These are phyloP conservation scores for Pseudocercospora vitis DNA, from an alignment of 2,329 filamentous ascomycete genomes.

Conservation along the genomic window DNA sequence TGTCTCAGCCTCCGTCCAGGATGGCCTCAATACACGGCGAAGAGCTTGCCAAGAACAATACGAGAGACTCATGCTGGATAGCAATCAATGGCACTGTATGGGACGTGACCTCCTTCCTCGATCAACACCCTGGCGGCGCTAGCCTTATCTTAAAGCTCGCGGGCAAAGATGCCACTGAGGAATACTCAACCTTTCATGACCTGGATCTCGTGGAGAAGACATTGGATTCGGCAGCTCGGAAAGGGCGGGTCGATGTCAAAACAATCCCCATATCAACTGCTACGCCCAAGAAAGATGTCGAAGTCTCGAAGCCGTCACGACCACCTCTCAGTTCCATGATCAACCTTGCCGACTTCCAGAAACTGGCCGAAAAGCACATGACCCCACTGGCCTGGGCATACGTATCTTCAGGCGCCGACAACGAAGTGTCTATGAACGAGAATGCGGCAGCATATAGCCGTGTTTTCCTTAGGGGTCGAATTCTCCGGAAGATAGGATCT, in stretches of 20 bases:
- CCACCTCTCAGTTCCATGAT: slow-evolving; percentile 49
- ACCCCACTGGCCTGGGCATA: slow-evolving; percentile 43
- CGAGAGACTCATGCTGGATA: slow-evolving; percentile 83
- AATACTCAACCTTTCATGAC: slow-evolving; percentile 54
- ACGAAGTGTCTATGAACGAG: slow-evolving; percentile 45
- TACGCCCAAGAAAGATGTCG: neutral
- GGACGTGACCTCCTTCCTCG: slow-evolving; percentile 86
- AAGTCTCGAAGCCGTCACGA: slow-evolving; percentile 28
- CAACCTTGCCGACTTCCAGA: slow-evolving; percentile 48
- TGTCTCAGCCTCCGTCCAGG: slow-evolving; percentile 1
- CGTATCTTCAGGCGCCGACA: slow-evolving; percentile 51
- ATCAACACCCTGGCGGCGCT: slow-evolving; percentile 77
- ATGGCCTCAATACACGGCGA: slow-evolving; percentile 21
- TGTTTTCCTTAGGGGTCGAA: slow-evolving; percentile 47
- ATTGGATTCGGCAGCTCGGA: slow-evolving; percentile 43
- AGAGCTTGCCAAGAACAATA: slow-evolving; percentile 76
- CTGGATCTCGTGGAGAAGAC: slow-evolving; percentile 43
- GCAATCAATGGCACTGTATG: slow-evolving; percentile 85
- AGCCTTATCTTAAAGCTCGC: slow-evolving; percentile 50
- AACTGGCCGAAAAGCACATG: slow-evolving; percentile 39
- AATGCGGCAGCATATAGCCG: slow-evolving; percentile 44
- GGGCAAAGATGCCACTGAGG: slow-evolving; percentile 54
- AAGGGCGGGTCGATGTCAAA: slow-evolving; percentile 32
- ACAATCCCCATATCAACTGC: slow-evolving; percentile 15
- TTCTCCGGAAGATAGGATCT: slow-evolving; percentile 42